Conservation (phyloP, 306 rosid species). For the Begonia peltatifolia region DNA sequence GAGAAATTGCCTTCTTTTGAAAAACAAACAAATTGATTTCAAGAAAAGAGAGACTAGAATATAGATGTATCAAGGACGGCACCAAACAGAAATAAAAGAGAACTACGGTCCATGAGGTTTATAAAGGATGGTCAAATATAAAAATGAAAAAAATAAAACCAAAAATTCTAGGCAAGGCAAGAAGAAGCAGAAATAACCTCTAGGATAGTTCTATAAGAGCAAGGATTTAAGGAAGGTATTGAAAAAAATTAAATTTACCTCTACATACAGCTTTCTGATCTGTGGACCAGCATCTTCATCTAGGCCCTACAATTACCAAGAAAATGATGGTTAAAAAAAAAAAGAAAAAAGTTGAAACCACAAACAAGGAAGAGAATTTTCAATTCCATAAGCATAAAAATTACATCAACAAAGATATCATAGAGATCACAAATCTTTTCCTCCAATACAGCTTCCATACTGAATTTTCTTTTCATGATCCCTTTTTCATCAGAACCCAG, state of each 20-base stretch:
- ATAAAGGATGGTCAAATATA: too few relatives aligned
- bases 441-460: slow-evolving; percentile 73
- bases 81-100: too few relatives aligned
- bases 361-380: slow-evolving; percentile 9
- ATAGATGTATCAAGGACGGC: too few relatives aligned
- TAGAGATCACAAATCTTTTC: slow-evolving; percentile 98
- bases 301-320: slow-evolving; percentile 59
- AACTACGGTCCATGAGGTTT: too few relatives aligned
- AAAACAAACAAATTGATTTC: too few relatives aligned
- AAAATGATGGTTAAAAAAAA: slow-evolving; percentile 11
- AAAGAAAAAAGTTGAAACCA: slow-evolving; percentile 8
- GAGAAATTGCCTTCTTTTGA: too few relatives aligned
- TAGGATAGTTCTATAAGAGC: too few relatives aligned
- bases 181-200: too few relatives aligned
- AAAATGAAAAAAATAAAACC: too few relatives aligned
- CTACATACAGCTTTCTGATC: slow-evolving; percentile 74
- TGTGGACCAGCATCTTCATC: slow-evolving; percentile 93
- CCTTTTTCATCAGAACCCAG: slow-evolving; percentile 50
- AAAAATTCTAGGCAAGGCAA: too few relatives aligned
- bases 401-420: slow-evolving; percentile 91
- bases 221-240: slow-evolving; percentile 5
- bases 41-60: too few relatives aligned
- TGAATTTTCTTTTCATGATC: slow-evolving; percentile 37
- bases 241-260: slow-evolving; percentile 37
- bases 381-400: slow-evolving; percentile 13